Evolutionary conservation across 768 basidiomycete genomes (phyloP).

Genomic region (Saitozyma sp.): DNA sequence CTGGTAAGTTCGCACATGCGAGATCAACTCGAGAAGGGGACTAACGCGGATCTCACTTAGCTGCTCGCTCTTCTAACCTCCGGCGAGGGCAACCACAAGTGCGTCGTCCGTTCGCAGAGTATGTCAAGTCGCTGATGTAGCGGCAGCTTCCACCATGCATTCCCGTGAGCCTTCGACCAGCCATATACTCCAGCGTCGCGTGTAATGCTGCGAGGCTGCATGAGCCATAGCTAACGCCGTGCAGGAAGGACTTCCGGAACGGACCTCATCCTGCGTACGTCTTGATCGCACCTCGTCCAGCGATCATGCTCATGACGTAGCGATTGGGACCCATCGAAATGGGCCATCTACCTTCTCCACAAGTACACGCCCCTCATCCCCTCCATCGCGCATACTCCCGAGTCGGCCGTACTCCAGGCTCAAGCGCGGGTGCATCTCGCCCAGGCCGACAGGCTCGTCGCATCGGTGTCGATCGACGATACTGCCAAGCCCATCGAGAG

Average conservation of each 20-base stretch:
- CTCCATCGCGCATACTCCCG: slow-evolving; percentile 41
- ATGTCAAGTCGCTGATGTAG: background rate
- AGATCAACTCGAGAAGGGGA: background rate
- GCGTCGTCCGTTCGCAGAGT: slow-evolving; percentile 6
- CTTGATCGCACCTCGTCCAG: background rate
- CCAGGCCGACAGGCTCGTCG: slow-evolving; percentile 39
- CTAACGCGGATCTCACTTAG: slow-evolving; percentile 51
- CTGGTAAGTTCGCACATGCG: slow-evolving; percentile 57
- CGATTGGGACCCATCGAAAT: slow-evolving; percentile 82
- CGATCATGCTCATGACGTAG: slow-evolving; percentile 53
- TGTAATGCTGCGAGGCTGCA: background rate
- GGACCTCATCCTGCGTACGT: slow-evolving; percentile 51
- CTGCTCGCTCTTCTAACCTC: slow-evolving; percentile 68
- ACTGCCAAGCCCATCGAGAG: slow-evolving; percentile 21
- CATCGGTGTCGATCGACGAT: slow-evolving; percentile 23
- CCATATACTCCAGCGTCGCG: slow-evolving; percentile 45
- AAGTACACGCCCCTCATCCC: slow-evolving; percentile 47
- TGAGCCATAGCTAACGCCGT: no score
- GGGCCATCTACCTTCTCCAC: slow-evolving; percentile 65
- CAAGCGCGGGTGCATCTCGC: slow-evolving; percentile 41
- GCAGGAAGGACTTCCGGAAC: slow-evolving; percentile 64
- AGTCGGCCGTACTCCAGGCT: slow-evolving; percentile 43
- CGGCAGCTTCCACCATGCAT: slow-evolving; percentile 63
- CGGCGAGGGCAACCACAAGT: slow-evolving; percentile 77
- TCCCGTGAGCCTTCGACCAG: slow-evolving; percentile 54